phyloP scores from a whole-genome alignment of 345 rosid species.

The Populus ilicifolia region DNA sequence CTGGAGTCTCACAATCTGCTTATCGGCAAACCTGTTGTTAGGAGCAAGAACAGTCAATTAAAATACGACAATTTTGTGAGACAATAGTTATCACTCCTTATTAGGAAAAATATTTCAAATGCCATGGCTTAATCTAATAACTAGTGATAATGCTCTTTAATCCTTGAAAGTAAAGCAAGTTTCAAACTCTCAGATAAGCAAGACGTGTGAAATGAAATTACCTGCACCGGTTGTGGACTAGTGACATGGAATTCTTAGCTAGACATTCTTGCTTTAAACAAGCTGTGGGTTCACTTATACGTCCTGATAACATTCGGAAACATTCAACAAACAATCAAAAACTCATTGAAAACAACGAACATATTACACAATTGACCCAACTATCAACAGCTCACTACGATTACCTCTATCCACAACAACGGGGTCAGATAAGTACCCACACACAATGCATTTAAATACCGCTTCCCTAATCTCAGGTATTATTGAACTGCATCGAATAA shows the following conservation, averaged over 20 bases:
- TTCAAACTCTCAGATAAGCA: background rate
- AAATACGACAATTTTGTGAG: background rate
- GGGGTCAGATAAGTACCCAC: conserved; percentile 81
- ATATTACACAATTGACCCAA: background rate
- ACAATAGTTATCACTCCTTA: background rate
- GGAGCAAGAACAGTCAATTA: background rate
- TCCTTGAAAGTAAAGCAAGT: background rate
- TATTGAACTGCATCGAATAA: conserved; percentile 84
- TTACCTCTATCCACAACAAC: conserved; percentile 95
- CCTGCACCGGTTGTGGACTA: conserved; percentile 98
- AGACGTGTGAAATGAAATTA: conserved; percentile 17
- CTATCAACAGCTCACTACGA: conserved; percentile 9
- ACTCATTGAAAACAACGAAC: background rate
- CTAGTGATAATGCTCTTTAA: background rate
- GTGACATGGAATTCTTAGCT: conserved; percentile 81
- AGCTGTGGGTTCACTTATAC: conserved; percentile 68
- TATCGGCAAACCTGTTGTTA: conserved; percentile 76
- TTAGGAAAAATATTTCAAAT: too few species aligned
- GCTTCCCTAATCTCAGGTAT: conserved; percentile 99
- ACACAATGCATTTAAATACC: conserved; percentile 78
- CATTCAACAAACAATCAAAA: conserved; percentile 9
- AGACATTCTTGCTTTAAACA: conserved; percentile 82
- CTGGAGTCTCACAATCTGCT: conserved; percentile 98
- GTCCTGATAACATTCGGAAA: conserved; percentile 40
- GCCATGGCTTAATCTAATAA: background rate